Base-by-base conservation (phyloP, 2,329 filamentous ascomycete species). In the Talaromyces sp. region DNA sequence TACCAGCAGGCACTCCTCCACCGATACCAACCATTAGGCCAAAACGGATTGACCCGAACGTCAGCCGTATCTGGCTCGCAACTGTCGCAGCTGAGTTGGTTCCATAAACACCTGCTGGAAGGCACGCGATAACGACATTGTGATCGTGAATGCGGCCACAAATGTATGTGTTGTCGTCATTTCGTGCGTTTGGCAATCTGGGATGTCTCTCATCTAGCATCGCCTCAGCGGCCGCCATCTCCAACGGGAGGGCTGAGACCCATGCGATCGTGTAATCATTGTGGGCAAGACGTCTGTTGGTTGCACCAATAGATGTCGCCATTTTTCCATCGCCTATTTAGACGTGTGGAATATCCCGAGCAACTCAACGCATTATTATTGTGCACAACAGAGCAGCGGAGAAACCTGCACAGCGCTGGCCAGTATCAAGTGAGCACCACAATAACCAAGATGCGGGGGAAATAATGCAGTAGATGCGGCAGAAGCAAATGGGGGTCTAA, bases 1-100 rank as follows among this genome's bases (percentile, higher is more conserved):
- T 50, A 21, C 48, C 19, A 21, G 57, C 57, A 7, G 68, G 67
- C 29, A 68, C 61, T 21, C 69, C 69, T 5, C 68, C 66, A 3
- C 67, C 68, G 54, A 70, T 66, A 3, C 69, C 69, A 17, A 70
- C 67, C 58, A 70, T 60, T 9, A 70, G 57, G 10, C 63, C 65
- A 59, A 67, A 68, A 29, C 55, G 65, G 19, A 66, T 61, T 29
- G 57, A 63, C 31, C n/a, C 57, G 51, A 66, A 69, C 10, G 60
- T 67, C 31, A 55, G 41, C 8, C 62, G 59, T 62, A 69, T 64
- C 5, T 64, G 55, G 31, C 51, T 64, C 4, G 62, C 66, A 11
- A 65, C 64, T 24, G 54, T 64, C 4, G 67, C 66, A 14, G 69
- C 67, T 17, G 67, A 59, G 19, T 38, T 65, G 27, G 55, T 66